Percentiles rank a stretch among this genome's conserved stretches.
Evolutionary conservation across 2,329 filamentous ascomycete genomes (phyloP).

Genomic region (Cephalotrichum gorgonifer): DNA sequence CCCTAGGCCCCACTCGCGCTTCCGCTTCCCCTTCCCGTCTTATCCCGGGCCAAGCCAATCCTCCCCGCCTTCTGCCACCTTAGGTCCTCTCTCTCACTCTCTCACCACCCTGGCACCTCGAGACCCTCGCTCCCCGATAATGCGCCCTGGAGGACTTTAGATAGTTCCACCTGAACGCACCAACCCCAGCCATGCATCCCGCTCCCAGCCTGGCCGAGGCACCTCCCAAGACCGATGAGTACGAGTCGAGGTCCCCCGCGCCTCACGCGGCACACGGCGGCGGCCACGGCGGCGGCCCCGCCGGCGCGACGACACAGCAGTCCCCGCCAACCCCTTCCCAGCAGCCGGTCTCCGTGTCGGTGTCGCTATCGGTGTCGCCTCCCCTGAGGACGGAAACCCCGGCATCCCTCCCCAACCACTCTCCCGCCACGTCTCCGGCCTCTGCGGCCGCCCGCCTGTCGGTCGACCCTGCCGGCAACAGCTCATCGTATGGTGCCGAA

Average conservation of each 20-base stretch:
- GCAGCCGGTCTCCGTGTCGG: too few species aligned
- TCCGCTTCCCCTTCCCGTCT: constrained; percentile 6
- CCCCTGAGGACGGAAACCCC: constrained; percentile 36
- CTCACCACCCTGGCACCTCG: constrained; percentile 3
- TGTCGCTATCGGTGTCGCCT: constrained; percentile 15
- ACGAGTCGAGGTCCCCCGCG: constrained; percentile 14
- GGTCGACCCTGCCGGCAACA: constrained; percentile 17
- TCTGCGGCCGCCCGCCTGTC: constrained; percentile 9
- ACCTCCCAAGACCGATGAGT: constrained; percentile 15
- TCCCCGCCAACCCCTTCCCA: constrained; percentile 13
- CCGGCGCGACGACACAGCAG: constrained; percentile 13
- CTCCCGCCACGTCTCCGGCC: constrained; percentile 28
- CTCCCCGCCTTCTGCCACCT: not conserved
- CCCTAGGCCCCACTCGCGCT: constrained; percentile 6
- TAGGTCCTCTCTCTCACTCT: constrained; percentile 7
- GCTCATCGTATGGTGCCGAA: constrained; percentile 23
- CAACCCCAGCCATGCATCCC: constrained; percentile 25
- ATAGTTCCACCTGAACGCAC: not conserved
- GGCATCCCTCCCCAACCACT: constrained; percentile 42
- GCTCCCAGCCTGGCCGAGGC: constrained; percentile 25
- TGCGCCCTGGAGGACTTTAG: constrained; percentile 1
- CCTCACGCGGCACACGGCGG: constrained; percentile 7
- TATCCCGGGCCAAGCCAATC: not conserved
- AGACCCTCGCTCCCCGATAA: constrained; percentile 3
- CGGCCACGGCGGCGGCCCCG: constrained; percentile 9